A percentile compares a stretch with the other conserved stretches of the same genome.
Conservation (phyloP, 805 yeast species). For the Saturnispora hagleri region DNA sequence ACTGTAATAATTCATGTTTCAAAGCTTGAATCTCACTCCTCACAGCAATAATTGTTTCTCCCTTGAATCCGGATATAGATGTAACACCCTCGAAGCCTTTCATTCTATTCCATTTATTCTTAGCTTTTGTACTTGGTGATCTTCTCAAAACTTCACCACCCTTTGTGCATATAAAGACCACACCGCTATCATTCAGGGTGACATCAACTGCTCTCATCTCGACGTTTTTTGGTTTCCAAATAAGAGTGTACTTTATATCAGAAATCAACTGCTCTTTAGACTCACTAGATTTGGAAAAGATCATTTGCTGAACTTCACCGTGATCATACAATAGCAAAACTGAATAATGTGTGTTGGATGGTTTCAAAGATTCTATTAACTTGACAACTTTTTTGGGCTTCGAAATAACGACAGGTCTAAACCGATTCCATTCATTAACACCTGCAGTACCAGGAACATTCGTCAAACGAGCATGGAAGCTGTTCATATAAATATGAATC, state of each 20-base stretch:
- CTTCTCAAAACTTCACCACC: conserved; percentile 59
- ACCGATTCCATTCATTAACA: conserved; percentile 33
- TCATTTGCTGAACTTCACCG: conserved; percentile 46
- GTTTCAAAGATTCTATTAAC: conserved; percentile 22
- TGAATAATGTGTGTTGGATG: conserved; percentile 29
- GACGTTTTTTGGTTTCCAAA: conserved; percentile 57
- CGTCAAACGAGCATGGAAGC: conserved; percentile 43
- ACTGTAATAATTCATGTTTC: conserved; percentile 42
- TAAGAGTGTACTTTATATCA: conserved; percentile 34
- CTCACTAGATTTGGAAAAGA: conserved; percentile 18
- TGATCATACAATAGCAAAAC: conserved; percentile 44
- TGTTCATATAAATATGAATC: conserved; percentile 53
- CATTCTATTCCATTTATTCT: conserved; percentile 23
- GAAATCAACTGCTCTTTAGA: conserved; percentile 31
- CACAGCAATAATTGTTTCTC: conserved; percentile 55
- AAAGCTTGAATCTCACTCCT: conserved; percentile 53
- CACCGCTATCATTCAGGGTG: conserved; percentile 38
- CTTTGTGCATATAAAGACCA: conserved; percentile 45
- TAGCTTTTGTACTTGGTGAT: conserved; percentile 16
- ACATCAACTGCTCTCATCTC: conserved; percentile 56
- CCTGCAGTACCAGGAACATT: conserved; percentile 3
- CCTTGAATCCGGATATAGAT: conserved; percentile 18
- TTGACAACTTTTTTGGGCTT: conserved; percentile 28
- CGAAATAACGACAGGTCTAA: conserved; percentile 45
- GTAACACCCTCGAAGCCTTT: conserved; percentile 14